Conservation (phyloP, 1,284 basidiomycete genomes). For the Tremellales sp. region DNA sequence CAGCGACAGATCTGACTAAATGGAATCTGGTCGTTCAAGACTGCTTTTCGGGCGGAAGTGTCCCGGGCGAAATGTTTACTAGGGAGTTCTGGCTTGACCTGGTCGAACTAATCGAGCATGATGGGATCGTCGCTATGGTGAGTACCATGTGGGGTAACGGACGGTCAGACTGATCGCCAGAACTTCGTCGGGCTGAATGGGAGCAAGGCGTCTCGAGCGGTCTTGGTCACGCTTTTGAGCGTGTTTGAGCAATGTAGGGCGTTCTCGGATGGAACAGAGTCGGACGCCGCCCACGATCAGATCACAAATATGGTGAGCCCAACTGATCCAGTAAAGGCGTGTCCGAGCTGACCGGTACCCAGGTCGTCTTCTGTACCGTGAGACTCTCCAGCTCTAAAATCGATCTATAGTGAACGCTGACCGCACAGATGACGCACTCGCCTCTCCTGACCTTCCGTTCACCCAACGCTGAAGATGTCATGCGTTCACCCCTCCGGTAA, state of each 20-base stretch:
- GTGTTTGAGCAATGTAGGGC: slow-evolving; percentile 71
- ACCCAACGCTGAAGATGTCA: slow-evolving; percentile 41
- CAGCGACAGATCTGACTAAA: no score
- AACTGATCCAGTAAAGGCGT: no score
- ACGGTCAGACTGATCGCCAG: slow-evolving; percentile 43
- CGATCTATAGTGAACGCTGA: slow-evolving; percentile 14
- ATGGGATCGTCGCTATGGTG: slow-evolving; percentile 75
- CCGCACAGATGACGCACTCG: slow-evolving; percentile 48
- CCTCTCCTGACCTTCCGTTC: slow-evolving; percentile 62
- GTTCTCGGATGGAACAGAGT: slow-evolving; percentile 64
- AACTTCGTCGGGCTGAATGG: slow-evolving; percentile 67
- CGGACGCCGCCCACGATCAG: slow-evolving; percentile 52
- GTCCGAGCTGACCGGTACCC: slow-evolving; percentile 3
- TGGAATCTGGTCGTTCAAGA: slow-evolving; percentile 84
- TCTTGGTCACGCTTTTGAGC: slow-evolving; percentile 63
- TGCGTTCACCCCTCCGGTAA: slow-evolving; percentile 29
- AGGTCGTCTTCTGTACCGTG: slow-evolving; percentile 73
- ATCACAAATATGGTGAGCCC: slow-evolving; percentile 69
- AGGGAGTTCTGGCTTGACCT: slow-evolving; percentile 73
- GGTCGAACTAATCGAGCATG: slow-evolving; percentile 59
- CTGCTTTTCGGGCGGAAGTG: slow-evolving; percentile 81
- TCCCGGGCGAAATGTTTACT: slow-evolving; percentile 77
- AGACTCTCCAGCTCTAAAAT: slow-evolving; percentile 2
- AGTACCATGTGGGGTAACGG: slow-evolving; percentile 26
- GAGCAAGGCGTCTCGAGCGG: slow-evolving; percentile 61